These are phyloP conservation scores for Calonectria multiphialidica DNA, from an alignment of 2,329 filamentous ascomycete species.

Conservation along the genomic window DNA sequence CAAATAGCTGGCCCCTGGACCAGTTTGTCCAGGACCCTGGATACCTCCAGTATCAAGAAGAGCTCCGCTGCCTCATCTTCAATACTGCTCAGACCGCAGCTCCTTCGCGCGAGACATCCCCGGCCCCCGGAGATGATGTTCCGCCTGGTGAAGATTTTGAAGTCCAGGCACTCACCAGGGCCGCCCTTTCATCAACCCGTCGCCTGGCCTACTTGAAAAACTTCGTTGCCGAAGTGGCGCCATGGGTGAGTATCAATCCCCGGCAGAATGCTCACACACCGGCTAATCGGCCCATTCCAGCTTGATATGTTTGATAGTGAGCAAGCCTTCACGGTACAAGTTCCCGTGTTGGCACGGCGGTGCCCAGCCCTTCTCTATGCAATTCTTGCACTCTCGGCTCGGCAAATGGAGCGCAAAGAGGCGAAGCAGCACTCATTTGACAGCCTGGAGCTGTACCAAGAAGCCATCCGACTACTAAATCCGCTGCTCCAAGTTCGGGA, in stretches of 20 bases:
- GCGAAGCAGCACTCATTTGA: constrained; percentile 58
- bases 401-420: constrained; percentile 65
- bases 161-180: constrained; percentile 38
- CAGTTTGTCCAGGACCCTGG: constrained; percentile 54
- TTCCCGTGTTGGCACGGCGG: constrained; percentile 61
- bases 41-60: constrained; percentile 59
- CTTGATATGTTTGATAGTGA: constrained; percentile 70
- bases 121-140: constrained; percentile 38
- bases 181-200: constrained; percentile 47
- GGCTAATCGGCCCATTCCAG: constrained; percentile 42
- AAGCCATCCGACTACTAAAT: constrained; percentile 59
- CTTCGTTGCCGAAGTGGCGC: constrained; percentile 65
- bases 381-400: constrained; percentile 66
- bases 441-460: constrained; percentile 67
- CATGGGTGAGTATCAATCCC: constrained; percentile 54
- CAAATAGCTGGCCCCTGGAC: constrained; percentile 48
- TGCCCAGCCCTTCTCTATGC: constrained; percentile 62
- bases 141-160: constrained; percentile 34
- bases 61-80: constrained; percentile 60
- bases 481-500: constrained; percentile 50
- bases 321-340: constrained; percentile 63
- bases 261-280: not conserved
- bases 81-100: constrained; percentile 57
- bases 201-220: constrained; percentile 58
- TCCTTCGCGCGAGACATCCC: constrained; percentile 55